Conservation (phyloP, 1,139 yeast species). For the Meyerozyma smithsonii region DNA sequence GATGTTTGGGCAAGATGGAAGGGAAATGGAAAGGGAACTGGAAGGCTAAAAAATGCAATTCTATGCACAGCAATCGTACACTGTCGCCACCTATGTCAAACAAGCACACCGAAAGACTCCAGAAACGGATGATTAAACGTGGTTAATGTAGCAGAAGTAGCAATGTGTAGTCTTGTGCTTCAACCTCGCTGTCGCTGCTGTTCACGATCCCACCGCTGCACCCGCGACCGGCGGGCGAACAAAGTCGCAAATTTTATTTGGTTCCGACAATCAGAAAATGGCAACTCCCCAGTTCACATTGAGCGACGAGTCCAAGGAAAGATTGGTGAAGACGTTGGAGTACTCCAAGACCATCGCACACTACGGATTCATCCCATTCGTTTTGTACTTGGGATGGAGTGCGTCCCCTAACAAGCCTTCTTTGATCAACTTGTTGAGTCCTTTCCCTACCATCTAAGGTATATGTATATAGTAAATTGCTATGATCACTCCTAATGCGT, state of each 20-base stretch:
- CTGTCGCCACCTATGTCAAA: too few relatives aligned
- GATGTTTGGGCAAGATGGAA: neutral
- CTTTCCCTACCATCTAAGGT: conserved; percentile 67
- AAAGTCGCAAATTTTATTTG: neutral
- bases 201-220: neutral
- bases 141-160: neutral
- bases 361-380: conserved; percentile 95
- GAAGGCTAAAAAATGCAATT: too few relatives aligned
- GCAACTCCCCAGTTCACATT: conserved; percentile 34
- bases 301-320: conserved; percentile 79
- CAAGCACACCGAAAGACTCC: too few relatives aligned
- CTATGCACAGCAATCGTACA: too few relatives aligned
- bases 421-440: conserved; percentile 66
- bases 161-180: neutral
- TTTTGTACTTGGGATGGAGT: conserved; percentile 89
- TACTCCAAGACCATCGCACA: conserved; percentile 85
- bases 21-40: neutral
- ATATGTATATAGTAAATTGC: conserved; percentile 9
- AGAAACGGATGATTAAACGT: too few relatives aligned
- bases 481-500: neutral
- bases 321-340: conserved; percentile 77
- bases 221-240: neutral
- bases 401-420: conserved; percentile 83
- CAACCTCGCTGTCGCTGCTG: neutral
- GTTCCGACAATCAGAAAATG: neutral